Base-by-base conservation (phyloP, 148 eudicot species). In the Chenopodium berlandieri region DNA sequence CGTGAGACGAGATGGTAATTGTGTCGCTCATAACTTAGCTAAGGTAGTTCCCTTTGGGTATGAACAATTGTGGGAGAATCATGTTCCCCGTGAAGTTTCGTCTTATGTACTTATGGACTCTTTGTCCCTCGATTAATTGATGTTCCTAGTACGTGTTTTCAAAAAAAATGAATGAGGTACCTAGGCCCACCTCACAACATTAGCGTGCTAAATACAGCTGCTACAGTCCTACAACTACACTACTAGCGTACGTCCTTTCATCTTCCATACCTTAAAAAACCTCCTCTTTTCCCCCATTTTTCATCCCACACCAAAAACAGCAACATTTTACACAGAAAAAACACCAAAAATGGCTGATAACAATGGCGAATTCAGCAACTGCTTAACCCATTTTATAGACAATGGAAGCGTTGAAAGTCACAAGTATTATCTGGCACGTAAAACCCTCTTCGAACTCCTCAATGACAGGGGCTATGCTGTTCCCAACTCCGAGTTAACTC, bases 401-500 rank as follows among this genome's bases (percentile, higher is more conserved):
- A 46, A 6, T 32, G 76, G 76, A 11, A 79, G 50, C 16, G 75
- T 71, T 0, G 75, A 79, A 64, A 79, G 75, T 71, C 75, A 79
- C 81, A 50, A 37, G 17, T 69, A 25, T 9, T 79, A 70, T 52
- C 54, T 79, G 23, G 81, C 81, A 32, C 76, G 81, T 70, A 79
- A 54, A 71, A 79, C 81, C 20, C 0, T 71, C 34, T 40, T 79
- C 58, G 75, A 79, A 63, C 58, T 79, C 9, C 75, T 79, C 23
- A 6, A n/a, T 31, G 81, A 79, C 34, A 69, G 81, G 11, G 81
- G 81, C 50, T 71, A 32, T 22, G 81, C 22, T 32, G 89, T 93
- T 1, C 89, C 94, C 23, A 7, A 32, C 62, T 71, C 88, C 12
- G 95, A 93, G 44, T 85, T 92, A 46, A 77, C 88, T 6, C 58